Percentiles rank a stretch among this genome's conserved stretches.
phyloP scores from a whole-genome alignment of 2,329 filamentous ascomycete genomes.

The Ascochyta viciae-villosae region DNA sequence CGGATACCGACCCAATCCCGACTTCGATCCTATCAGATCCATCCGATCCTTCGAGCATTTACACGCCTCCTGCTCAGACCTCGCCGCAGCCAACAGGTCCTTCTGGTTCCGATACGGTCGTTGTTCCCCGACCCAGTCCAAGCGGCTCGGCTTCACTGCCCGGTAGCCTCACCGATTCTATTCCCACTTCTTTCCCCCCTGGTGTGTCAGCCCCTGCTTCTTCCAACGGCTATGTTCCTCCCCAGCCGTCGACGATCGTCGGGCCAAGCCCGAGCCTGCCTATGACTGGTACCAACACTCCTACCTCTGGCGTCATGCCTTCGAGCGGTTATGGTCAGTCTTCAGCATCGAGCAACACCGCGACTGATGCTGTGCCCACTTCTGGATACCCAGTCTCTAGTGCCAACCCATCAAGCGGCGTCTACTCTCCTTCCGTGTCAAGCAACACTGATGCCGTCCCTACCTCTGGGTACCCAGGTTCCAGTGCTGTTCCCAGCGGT shows the following conservation, averaged over 20 bases:
- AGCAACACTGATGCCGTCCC: slow-evolving; percentile 6
- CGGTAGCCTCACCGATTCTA: slow-evolving; percentile 12
- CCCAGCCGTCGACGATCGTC: slow-evolving; percentile 13
- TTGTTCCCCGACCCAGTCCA: slow-evolving; percentile 1
- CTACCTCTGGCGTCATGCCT: slow-evolving; percentile 4
- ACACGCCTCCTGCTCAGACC: slow-evolving; percentile 4
- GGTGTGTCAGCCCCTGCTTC: neutral
- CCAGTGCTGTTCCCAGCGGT: neutral
- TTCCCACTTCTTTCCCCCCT: slow-evolving; percentile 17
- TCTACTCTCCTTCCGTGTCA: neutral
- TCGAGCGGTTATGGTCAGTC: slow-evolving; percentile 9
- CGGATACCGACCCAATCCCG: neutral
- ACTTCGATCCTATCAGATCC: neutral
- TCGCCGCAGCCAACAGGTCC: slow-evolving; percentile 1
- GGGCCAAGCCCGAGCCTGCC: slow-evolving; percentile 7
- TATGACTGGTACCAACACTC: slow-evolving; percentile 3
- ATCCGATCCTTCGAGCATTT: neutral
- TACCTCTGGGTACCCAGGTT: neutral
- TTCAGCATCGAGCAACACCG: slow-evolving; percentile 10
- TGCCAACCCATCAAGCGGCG: neutral
- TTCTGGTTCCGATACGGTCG: neutral
- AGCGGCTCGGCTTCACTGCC: slow-evolving; percentile 1
- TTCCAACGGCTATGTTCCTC: slow-evolving; percentile 10
- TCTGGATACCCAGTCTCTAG: neutral
- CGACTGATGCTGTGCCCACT: slow-evolving; percentile 13